phyloP scores from a whole-genome alignment of 345 rosid species.

The Moricandia moricandioides region DNA sequence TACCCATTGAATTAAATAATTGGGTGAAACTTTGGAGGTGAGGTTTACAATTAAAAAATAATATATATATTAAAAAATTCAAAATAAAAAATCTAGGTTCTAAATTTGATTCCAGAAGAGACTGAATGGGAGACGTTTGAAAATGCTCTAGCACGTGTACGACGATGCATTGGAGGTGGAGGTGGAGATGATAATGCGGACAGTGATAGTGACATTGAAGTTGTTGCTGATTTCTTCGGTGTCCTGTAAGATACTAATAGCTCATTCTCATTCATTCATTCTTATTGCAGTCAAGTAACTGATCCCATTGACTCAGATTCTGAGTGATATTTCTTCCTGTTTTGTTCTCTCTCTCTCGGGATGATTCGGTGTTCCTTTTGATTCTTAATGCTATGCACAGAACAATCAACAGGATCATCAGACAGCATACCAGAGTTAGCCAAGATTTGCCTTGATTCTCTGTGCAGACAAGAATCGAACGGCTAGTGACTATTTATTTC shows the following conservation, averaged over 20 bases:
- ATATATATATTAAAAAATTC: too few species aligned
- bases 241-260: slow-evolving; percentile 71
- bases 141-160: slow-evolving; percentile 85
- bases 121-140: slow-evolving; percentile 77
- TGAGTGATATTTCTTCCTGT: slow-evolving; percentile 42
- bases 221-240: slow-evolving; percentile 80
- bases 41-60: too few species aligned
- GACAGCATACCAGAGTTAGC: slow-evolving; percentile 19
- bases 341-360: slow-evolving; percentile 24
- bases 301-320: slow-evolving; percentile 70
- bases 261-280: slow-evolving; percentile 8
- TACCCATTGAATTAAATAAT: too few species aligned
- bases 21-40: too few species aligned
- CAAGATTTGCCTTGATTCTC: slow-evolving; percentile 23
- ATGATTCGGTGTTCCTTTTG: slow-evolving; percentile 42
- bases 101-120: slow-evolving; percentile 77
- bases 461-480: slow-evolving; percentile 26
- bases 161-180: slow-evolving; percentile 94
- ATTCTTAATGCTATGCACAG: slow-evolving; percentile 36
- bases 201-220: slow-evolving; percentile 97
- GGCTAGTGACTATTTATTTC: slow-evolving; percentile 11
- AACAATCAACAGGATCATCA: slow-evolving; percentile 26
- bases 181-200: slow-evolving; percentile 73
- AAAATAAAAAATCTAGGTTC: too few species aligned
- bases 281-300: background rate